Percentiles rank a stretch among this genome's conserved stretches.
phyloP scores from a whole-genome alignment of 2,329 filamentous ascomycete genomes.

The Aspergillus caelatus region DNA sequence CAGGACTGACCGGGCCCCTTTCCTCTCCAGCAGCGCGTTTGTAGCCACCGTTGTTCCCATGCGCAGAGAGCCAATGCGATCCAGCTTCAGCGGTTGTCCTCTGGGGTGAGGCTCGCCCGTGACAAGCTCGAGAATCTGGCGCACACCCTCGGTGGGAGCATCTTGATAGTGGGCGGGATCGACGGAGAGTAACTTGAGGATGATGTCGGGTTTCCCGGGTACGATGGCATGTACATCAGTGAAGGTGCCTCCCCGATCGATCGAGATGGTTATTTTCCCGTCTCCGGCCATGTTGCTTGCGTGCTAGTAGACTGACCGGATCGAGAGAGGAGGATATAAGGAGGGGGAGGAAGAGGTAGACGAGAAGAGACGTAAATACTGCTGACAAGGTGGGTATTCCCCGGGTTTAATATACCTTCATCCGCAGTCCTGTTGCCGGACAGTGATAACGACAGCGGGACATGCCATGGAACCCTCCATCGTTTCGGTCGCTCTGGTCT shows the following conservation, averaged over 20 bases:
- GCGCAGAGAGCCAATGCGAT: slow-evolving; percentile 60
- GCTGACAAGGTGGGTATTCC: not conserved
- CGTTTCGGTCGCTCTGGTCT: not conserved
- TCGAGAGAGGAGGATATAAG: not conserved
- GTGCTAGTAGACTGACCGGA: not conserved
- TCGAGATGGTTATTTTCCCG: slow-evolving; percentile 40
- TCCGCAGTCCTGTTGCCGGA: not conserved
- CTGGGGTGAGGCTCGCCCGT: slow-evolving; percentile 40
- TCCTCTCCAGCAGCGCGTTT: slow-evolving; percentile 85
- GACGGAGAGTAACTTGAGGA: slow-evolving; percentile 45
- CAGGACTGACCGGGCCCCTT: slow-evolving; percentile 84
- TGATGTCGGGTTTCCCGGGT: slow-evolving; percentile 40
- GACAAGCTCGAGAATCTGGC: slow-evolving; percentile 62
- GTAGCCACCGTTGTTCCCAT: slow-evolving; percentile 96
- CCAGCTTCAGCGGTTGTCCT: slow-evolving; percentile 38
- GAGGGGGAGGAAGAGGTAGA: not conserved
- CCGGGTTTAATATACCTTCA: slow-evolving; percentile 17
- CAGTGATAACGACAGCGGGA: slow-evolving; percentile 8
- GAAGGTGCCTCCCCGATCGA: slow-evolving; percentile 46
- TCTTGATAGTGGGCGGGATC: slow-evolving; percentile 45
- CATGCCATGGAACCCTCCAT: not conserved
- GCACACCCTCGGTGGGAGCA: slow-evolving; percentile 76
- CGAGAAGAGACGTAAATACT: slow-evolving; percentile 9
- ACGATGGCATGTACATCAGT: slow-evolving; percentile 44
- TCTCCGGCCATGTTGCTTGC: slow-evolving; percentile 27